Evolutionary conservation across 1,284 basidiomycete species (phyloP).

Genomic region (Ustilago cynodontis): DNA sequence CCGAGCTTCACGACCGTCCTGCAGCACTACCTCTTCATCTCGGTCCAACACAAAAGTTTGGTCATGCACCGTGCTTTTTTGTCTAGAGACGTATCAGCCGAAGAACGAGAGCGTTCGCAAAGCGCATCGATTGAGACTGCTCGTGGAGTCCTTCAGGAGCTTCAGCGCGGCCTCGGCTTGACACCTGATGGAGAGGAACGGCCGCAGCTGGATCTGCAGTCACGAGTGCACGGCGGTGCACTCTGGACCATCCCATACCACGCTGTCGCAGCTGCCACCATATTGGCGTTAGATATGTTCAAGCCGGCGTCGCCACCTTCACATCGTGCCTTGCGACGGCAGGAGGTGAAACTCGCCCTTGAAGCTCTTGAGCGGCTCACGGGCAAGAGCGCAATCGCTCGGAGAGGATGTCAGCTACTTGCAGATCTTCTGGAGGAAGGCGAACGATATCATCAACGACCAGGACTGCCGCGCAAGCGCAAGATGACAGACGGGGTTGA

Average conservation of each 20-base stretch:
- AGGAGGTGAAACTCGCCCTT: constrained; percentile 46
- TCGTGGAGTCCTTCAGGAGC: constrained; percentile 47
- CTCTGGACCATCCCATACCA: constrained; percentile 58
- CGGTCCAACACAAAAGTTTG: constrained; percentile 55
- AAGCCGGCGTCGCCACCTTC: constrained; percentile 24
- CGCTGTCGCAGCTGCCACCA: constrained; percentile 51
- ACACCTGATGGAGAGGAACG: constrained; percentile 33
- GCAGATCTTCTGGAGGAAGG: constrained; percentile 39
- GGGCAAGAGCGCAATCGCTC: constrained; percentile 50
- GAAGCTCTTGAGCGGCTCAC: constrained; percentile 40
- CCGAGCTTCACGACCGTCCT: constrained; percentile 50
- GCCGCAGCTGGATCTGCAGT: constrained; percentile 48
- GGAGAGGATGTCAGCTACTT: constrained; percentile 46
- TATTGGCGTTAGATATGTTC: constrained; percentile 52
- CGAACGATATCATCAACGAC: constrained; percentile 34
- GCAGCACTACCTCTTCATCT: constrained; percentile 54
- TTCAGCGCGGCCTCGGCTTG: constrained; percentile 42
- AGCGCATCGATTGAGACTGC: constrained; percentile 48
- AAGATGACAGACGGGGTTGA: constrained; percentile 34
- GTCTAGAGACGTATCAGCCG: constrained; percentile 35
- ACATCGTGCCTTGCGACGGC: constrained; percentile 23
- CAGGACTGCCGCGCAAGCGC: constrained; percentile 26
- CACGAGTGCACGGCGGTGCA: constrained; percentile 49
- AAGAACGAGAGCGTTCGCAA: constrained; percentile 44
- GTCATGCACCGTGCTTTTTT: constrained; percentile 56